Conservation (phyloP, 805 yeast species). For the Tetrapisispora phaffii region DNA sequence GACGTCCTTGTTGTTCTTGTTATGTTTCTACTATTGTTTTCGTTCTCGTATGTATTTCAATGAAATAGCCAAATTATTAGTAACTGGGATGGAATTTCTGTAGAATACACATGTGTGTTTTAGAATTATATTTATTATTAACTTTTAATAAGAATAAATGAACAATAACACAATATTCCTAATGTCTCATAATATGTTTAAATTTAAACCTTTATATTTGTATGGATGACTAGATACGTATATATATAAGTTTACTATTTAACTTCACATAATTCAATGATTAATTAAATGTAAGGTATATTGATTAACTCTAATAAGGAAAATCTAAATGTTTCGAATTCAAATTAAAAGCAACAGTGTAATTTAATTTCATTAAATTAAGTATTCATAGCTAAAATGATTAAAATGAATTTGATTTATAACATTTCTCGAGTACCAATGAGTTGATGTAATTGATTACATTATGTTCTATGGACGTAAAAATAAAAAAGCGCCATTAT, state of each 20-base stretch:
- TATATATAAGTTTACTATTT: too few relatives aligned
- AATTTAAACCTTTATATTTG: neutral
- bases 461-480: neutral
- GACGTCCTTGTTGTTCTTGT: too few relatives aligned
- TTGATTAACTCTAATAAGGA: too few relatives aligned
- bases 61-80: neutral
- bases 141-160: too few relatives aligned
- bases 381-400: neutral
- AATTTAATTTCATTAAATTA: too few relatives aligned
- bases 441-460: conserved; percentile 2
- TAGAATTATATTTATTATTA: neutral
- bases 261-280: too few relatives aligned
- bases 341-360: too few relatives aligned
- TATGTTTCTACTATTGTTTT: too few relatives aligned
- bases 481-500: neutral
- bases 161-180: neutral
- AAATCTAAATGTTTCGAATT: too few relatives aligned
- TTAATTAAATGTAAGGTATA: too few relatives aligned
- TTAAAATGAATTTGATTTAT: neutral
- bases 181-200: neutral
- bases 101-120: neutral
- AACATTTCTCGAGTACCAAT: neutral
- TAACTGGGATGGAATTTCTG: neutral
- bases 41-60: neutral
- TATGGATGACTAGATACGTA: neutral